Evolutionary conservation across 352 stramenopile genomes (phyloP).

Genomic region (Pythium apleroticum): DNA sequence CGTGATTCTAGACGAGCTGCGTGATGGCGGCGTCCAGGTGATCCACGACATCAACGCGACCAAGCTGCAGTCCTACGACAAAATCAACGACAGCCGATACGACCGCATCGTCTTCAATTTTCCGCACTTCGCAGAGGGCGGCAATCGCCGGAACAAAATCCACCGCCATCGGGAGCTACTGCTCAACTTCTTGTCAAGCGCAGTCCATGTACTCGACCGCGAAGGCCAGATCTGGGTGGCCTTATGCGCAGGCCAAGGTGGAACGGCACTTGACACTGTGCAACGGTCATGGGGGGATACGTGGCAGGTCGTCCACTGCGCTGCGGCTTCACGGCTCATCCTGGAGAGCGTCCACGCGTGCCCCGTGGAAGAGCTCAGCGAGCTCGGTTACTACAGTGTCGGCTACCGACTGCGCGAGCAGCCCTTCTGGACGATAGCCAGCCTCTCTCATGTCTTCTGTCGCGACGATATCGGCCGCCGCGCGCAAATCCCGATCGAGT

Average conservation of each 20-base stretch:
- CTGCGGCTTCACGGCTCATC: slow-evolving; percentile 53
- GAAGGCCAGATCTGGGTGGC: slow-evolving; percentile 82
- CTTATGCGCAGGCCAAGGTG: slow-evolving; percentile 76
- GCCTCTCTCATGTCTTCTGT: slow-evolving; percentile 72
- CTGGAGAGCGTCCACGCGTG: slow-evolving; percentile 63
- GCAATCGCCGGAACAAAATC: slow-evolving; percentile 82
- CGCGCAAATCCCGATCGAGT: slow-evolving; percentile 60
- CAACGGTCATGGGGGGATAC: slow-evolving; percentile 63
- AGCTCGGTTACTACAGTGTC: slow-evolving; percentile 79
- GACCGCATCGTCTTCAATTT: slow-evolving; percentile 89
- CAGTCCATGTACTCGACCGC: slow-evolving; percentile 40
- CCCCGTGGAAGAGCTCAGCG: slow-evolving; percentile 51
- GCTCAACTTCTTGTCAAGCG: slow-evolving; percentile 74
- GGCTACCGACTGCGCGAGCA: slow-evolving; percentile 77
- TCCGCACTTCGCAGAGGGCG: slow-evolving; percentile 76
- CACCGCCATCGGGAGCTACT: slow-evolving; percentile 78
- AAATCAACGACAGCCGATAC: slow-evolving; percentile 27
- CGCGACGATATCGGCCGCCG: slow-evolving; percentile 37
- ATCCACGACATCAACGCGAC: slow-evolving; percentile 76
- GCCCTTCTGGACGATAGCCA: slow-evolving; percentile 67
- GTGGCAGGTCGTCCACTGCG: slow-evolving; percentile 78
- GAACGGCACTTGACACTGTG: slow-evolving; percentile 66
- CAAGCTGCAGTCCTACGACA: slow-evolving; percentile 45
- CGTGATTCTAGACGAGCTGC: slow-evolving; percentile 57
- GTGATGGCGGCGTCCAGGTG: slow-evolving; percentile 44